Percentiles rank a stretch among this genome's conserved stretches.
Evolutionary conservation across 257 asterid species (phyloP).

Genomic region (Solanum bulbocastanum): DNA sequence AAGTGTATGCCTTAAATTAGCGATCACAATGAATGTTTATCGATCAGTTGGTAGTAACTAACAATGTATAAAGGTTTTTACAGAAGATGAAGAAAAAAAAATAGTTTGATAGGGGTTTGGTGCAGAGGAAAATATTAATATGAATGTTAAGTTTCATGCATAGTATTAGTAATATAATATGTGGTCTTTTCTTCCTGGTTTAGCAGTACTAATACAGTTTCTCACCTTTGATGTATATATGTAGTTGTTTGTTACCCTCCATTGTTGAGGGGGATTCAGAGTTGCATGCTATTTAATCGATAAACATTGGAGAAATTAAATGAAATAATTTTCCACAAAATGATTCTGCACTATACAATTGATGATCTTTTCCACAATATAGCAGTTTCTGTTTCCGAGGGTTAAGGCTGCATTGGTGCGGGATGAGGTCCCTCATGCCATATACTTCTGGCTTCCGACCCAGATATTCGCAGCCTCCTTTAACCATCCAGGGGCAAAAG

Average conservation of each 20-base stretch:
- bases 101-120: not conserved
- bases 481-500: too few relatives aligned
- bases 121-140: not conserved
- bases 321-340: not conserved
- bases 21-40: not conserved
- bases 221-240: not conserved
- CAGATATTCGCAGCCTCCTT: too few relatives aligned
- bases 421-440: too few relatives aligned
- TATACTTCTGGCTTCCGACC: not conserved
- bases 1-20: not conserved
- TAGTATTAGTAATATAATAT: not conserved
- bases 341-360: not conserved
- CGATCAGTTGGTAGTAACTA: not conserved
- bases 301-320: too few relatives aligned
- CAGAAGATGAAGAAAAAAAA: not conserved
- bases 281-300: too few relatives aligned
- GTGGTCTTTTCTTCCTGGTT: not conserved
- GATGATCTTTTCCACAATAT: not conserved
- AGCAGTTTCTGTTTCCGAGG: too few relatives aligned
- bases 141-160: not conserved
- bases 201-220: not conserved
- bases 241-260: not conserved
- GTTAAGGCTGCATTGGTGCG: too few relatives aligned
- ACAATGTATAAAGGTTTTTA: not conserved
- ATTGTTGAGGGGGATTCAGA: not conserved